These are phyloP conservation scores for Allantophomopsis lycopodina DNA, from an alignment of 2,329 filamentous ascomycete species.

Conservation along the genomic window DNA sequence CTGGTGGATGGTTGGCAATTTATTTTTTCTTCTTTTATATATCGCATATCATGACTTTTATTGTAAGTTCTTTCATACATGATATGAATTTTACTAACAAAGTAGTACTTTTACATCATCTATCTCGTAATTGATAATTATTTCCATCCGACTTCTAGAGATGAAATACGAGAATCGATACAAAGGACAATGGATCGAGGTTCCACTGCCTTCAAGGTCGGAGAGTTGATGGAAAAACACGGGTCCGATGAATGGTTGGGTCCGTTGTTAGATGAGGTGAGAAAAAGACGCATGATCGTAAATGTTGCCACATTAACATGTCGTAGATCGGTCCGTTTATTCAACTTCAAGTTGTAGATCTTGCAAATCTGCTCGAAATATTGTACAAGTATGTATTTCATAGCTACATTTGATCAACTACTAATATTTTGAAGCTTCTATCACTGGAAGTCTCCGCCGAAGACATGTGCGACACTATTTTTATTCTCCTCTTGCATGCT, in stretches of 20 bases:
- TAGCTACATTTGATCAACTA: neutral
- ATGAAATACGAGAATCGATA: constrained; percentile 11
- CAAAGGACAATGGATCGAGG: constrained; percentile 17
- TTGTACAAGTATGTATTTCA: constrained; percentile 12
- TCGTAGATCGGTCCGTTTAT: constrained; percentile 17
- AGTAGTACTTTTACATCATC: constrained; percentile 8
- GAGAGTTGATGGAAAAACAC: constrained; percentile 21
- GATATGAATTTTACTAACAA: neutral
- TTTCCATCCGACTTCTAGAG: constrained; percentile 5
- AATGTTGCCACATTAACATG: constrained; percentile 4
- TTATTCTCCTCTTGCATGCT: constrained; percentile 12
- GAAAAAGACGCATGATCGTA: constrained; percentile 5
- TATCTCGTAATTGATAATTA: constrained; percentile 9
- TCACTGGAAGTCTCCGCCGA: constrained; percentile 19
- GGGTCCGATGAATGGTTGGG: constrained; percentile 20
- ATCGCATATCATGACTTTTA: constrained; percentile 10
- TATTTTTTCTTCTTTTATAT: constrained; percentile 10
- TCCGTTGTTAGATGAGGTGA: constrained; percentile 7
- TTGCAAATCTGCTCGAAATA: constrained; percentile 20
- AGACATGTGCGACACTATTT: constrained; percentile 14
- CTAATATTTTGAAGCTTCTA: constrained; percentile 14
- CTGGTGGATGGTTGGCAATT: constrained; percentile 14
- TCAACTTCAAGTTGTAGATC: constrained; percentile 20
- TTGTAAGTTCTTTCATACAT: constrained; percentile 7
- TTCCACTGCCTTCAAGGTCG: constrained; percentile 16